A percentile compares a stretch with the other conserved stretches of the same genome.
These are phyloP conservation scores for Bipolaris victoriae DNA, from an alignment of 2,329 filamentous ascomycete species.

Conservation along the genomic window DNA sequence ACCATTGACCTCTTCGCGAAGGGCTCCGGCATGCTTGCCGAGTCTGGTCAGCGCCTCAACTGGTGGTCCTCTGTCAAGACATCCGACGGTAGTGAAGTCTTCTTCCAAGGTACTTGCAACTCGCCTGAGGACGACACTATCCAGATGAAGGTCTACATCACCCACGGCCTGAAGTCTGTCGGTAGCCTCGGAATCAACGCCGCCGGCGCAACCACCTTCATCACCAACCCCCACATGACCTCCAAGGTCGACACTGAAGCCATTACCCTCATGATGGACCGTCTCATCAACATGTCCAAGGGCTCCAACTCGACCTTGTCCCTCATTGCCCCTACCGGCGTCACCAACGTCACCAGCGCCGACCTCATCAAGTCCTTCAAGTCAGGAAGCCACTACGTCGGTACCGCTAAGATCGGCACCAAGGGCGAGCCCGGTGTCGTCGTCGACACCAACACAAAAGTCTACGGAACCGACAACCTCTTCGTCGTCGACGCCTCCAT, in stretches of 20 bases:
- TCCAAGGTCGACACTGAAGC: conserved; percentile 52
- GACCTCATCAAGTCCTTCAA: conserved; percentile 43
- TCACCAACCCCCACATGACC: conserved; percentile 59
- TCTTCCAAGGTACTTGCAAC: conserved; percentile 56
- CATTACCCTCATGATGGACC: conserved; percentile 54
- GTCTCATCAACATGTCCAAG: conserved; percentile 49
- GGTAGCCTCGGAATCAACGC: conserved; percentile 58
- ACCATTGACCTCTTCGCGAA: conserved; percentile 43
- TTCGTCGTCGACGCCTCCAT: conserved; percentile 56
- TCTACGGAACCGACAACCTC: conserved; percentile 53
- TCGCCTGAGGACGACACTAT: conserved; percentile 45
- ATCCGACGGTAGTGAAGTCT: conserved; percentile 48
- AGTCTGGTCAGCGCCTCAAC: conserved; percentile 57
- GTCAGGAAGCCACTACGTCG: conserved; percentile 51
- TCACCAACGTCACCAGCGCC: conserved; percentile 50
- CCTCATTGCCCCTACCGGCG: conserved; percentile 44
- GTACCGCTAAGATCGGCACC: conserved; percentile 62
- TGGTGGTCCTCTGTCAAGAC: conserved; percentile 56
- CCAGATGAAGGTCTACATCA: conserved; percentile 61
- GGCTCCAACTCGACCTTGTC: conserved; percentile 37
- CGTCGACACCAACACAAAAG: conserved; percentile 47
- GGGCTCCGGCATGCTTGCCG: conserved; percentile 52
- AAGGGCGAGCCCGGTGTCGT: conserved; percentile 53
- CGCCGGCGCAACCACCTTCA: conserved; percentile 51
- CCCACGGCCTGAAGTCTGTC: conserved; percentile 65